Conservation (phyloP, 75 land plant species). For the Pinus taeda region DNA sequence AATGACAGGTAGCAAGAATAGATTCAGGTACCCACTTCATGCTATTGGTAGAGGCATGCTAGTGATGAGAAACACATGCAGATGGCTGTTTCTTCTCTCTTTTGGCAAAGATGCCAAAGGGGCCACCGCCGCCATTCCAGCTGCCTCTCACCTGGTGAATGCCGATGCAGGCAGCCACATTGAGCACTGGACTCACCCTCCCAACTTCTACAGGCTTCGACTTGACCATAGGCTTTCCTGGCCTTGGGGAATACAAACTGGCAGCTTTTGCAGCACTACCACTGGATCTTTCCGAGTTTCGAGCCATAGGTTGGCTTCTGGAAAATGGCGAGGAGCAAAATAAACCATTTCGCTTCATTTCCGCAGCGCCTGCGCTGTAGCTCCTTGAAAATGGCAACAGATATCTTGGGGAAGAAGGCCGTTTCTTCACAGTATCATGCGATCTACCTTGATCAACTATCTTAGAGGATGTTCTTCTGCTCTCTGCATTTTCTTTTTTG, state of each 20-base stretch:
- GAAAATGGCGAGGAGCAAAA: constrained; percentile 6
- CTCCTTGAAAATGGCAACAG: too few species aligned
- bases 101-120: neutral
- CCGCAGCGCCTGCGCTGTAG: too few species aligned
- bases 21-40: too few species aligned
- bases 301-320: neutral
- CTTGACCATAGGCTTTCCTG: neutral
- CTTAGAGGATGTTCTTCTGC: too few species aligned
- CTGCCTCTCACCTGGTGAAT: neutral
- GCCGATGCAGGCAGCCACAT: constrained; percentile 4
- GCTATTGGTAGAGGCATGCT: too few species aligned
- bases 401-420: too few species aligned
- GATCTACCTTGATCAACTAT: too few species aligned
- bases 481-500: too few species aligned
- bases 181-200: constrained; percentile 5
- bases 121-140: neutral
- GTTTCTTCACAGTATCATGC: too few species aligned
- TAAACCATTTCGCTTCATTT: neutral
- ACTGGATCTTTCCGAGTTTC: neutral
- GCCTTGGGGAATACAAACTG: neutral
- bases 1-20: too few species aligned
- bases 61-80: too few species aligned
- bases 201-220: neutral
- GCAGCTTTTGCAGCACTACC: neutral
- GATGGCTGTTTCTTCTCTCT: neutral